phyloP scores from a whole-genome alignment of 768 basidiomycete genomes.

The Termitomyces bulborhizus region DNA sequence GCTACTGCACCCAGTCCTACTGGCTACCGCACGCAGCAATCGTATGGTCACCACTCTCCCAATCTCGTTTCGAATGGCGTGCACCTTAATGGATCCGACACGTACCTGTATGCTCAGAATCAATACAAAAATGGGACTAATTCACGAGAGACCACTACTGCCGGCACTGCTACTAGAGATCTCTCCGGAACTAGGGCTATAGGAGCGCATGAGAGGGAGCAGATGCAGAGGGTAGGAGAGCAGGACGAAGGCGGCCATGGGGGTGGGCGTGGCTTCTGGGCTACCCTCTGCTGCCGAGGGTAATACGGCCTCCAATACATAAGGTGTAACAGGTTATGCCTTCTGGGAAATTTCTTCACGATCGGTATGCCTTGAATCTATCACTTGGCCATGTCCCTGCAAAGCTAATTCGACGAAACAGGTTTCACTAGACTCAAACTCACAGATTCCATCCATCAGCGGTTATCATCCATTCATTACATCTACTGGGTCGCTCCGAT shows the following conservation, averaged over 20 bases:
- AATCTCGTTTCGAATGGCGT: slow-evolving; percentile 35
- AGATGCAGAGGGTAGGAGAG: slow-evolving; percentile 52
- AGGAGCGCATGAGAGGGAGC: slow-evolving; percentile 62
- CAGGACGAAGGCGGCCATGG: slow-evolving; percentile 60
- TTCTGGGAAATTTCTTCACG: slow-evolving; percentile 17
- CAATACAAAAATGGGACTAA: slow-evolving; percentile 44
- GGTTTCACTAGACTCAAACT: slow-evolving; percentile 12
- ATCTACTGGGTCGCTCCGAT: slow-evolving; percentile 8
- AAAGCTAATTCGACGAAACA: background rate
- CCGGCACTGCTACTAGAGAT: slow-evolving; percentile 30
- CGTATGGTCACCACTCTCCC: slow-evolving; percentile 57
- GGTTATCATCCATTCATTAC: slow-evolving; percentile 8
- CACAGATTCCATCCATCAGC: background rate
- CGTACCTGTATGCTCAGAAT: slow-evolving; percentile 58
- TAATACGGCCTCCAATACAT: slow-evolving; percentile 22
- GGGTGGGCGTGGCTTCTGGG: slow-evolving; percentile 56
- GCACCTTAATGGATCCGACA: slow-evolving; percentile 55
- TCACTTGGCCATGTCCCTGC: background rate
- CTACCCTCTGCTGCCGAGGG: slow-evolving; percentile 65
- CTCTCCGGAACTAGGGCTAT: slow-evolving; percentile 39
- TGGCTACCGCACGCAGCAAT: slow-evolving; percentile 42
- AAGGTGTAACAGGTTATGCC: slow-evolving; percentile 28
- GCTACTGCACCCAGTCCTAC: slow-evolving; percentile 55
- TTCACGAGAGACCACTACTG: slow-evolving; percentile 49
- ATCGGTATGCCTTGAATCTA: slow-evolving; percentile 6